phyloP scores from a whole-genome alignment of 306 rosid species.

The Vicia faba region DNA sequence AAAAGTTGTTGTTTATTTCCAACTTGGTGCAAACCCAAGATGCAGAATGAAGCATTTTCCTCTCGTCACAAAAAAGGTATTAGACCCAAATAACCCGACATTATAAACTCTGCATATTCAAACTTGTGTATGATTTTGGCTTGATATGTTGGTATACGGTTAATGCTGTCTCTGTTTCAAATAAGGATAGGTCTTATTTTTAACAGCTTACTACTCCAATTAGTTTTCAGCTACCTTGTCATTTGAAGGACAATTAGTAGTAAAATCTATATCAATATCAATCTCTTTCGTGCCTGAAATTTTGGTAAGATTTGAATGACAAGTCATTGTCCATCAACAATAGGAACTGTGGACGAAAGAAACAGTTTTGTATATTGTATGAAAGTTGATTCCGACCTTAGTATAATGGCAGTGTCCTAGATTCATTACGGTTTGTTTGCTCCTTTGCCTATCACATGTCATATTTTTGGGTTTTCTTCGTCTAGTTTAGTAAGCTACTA shows the following conservation, averaged over 20 bases:
- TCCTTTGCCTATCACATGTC: conserved; percentile 29
- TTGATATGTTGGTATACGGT: conserved; percentile 8
- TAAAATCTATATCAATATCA: conserved; percentile 15
- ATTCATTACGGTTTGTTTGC: conserved; percentile 19
- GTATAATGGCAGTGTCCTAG: conserved; percentile 41
- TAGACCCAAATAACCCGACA: conserved; percentile 32
- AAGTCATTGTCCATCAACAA: conserved; percentile 62
- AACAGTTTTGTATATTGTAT: conserved; percentile 31
- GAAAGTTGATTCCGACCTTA: conserved; percentile 29
- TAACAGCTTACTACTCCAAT: conserved; percentile 43
- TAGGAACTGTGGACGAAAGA: conserved; percentile 40
- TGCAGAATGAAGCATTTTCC: conserved; percentile 7
- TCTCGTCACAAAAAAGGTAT: conserved; percentile 25
- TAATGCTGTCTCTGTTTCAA: conserved; percentile 37
- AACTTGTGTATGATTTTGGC: conserved; percentile 29
- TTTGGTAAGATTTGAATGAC: conserved; percentile 57
- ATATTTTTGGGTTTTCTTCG: conserved; percentile 27
- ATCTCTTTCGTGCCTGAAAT: conserved; percentile 53
- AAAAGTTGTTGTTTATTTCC: conserved; percentile 37
- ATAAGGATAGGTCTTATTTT: conserved; percentile 41
- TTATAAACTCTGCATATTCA: conserved; percentile 20
- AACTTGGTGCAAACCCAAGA: conserved; percentile 28
- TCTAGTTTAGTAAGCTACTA: conserved; percentile 31
- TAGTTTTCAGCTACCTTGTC: conserved; percentile 44
- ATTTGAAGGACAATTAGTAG: conserved; percentile 45